Evolutionary conservation across 495 filamentous ascomycete genomes (phyloP).

Genomic region (Penicillium subrubescens): DNA sequence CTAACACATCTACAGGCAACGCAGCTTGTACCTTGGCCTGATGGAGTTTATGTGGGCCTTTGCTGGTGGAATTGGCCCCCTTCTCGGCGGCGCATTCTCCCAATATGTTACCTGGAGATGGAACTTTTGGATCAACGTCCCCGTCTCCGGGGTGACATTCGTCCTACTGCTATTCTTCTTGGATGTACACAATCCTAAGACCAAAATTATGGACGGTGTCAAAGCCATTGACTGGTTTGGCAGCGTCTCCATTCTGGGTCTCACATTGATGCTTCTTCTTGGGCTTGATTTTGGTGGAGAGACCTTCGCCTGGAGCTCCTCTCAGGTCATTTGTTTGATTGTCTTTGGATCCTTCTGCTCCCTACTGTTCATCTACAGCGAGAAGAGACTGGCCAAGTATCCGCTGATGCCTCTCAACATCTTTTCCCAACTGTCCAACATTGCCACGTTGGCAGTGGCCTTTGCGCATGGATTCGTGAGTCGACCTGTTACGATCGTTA

Average conservation of each 20-base stretch:
- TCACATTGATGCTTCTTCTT: constrained; percentile 75
- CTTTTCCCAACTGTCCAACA: constrained; percentile 59
- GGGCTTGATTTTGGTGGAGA: constrained; percentile 78
- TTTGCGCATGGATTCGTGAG: constrained; percentile 57
- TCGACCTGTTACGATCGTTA: neutral
- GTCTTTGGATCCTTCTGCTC: constrained; percentile 68
- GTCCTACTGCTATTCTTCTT: constrained; percentile 59
- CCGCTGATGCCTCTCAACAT: constrained; percentile 77
- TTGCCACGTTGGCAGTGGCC: constrained; percentile 57
- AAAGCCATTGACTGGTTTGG: constrained; percentile 80
- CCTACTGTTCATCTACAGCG: constrained; percentile 66
- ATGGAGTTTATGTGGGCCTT: constrained; percentile 60
- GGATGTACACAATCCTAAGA: constrained; percentile 62
- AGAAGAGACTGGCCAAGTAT: constrained; percentile 69
- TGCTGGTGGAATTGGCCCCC: constrained; percentile 61
- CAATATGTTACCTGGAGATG: constrained; percentile 65
- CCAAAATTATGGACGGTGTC: constrained; percentile 60
- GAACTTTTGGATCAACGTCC: constrained; percentile 75
- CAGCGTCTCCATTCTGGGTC: constrained; percentile 65
- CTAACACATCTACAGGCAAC: constrained; percentile 33
- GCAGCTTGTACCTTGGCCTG: constrained; percentile 56
- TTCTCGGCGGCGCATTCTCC: constrained; percentile 70
- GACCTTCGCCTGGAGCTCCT: constrained; percentile 69
- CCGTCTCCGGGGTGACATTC: constrained; percentile 57
- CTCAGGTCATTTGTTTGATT: constrained; percentile 74